A percentile compares a stretch with the other conserved stretches of the same genome.
Evolutionary conservation across 148 eudicot genomes (phyloP).

Genomic region (Diospyros lotus): DNA sequence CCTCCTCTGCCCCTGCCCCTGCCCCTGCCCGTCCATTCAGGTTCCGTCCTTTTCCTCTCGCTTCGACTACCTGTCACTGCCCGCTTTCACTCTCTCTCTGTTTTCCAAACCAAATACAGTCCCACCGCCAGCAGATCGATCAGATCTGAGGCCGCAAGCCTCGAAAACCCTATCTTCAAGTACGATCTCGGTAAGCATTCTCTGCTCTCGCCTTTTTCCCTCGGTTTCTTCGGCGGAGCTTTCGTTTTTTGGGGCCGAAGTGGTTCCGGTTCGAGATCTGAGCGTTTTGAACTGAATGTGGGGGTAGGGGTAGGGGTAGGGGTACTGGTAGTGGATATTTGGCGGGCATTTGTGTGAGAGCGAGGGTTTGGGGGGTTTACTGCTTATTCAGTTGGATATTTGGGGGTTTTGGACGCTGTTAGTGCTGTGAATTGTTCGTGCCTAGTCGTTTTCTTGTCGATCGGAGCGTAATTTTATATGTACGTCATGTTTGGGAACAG

Average conservation of each 20-base stretch:
- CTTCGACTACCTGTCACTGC: not conserved
- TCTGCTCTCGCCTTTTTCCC: not conserved
- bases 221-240: not conserved
- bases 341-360: slow-evolving; percentile 9
- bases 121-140: not conserved
- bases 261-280: slow-evolving; percentile 22
- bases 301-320: not conserved
- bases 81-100: not conserved
- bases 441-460: not conserved
- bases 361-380: not conserved
- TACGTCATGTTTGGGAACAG: no score
- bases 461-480: not conserved
- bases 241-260: not conserved
- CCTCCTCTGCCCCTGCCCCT: not conserved
- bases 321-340: not conserved
- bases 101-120: not conserved
- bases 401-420: not conserved
- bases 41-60: not conserved
- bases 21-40: not conserved
- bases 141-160: slow-evolving; percentile 15
- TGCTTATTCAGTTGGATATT: not conserved
- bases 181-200: slow-evolving; percentile 24
- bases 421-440: slow-evolving; percentile 2
- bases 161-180: not conserved
- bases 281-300: slow-evolving; percentile 14